Base-by-base conservation (phyloP, 108 stramenopile genomes). In the Cyclostephanos tholiformis region DNA sequence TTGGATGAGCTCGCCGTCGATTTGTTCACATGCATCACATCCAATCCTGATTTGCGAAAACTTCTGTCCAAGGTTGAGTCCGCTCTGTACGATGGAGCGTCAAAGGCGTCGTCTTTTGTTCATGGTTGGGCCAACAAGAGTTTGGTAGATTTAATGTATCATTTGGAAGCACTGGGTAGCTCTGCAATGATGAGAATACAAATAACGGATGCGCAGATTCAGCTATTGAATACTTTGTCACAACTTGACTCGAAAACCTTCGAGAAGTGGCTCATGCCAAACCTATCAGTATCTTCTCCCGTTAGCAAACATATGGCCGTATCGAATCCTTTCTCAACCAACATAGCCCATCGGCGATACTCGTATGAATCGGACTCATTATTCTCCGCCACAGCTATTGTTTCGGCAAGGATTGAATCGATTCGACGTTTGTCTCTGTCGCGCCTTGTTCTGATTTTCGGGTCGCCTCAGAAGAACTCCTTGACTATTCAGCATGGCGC, bases 1-100 rank as follows among this genome's bases (percentile, higher is more conserved):
- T 63, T 82, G 74, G 81, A 82, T 30, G 71, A 76, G 39, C 63
- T 82, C 16, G 49, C 81, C 13, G 27, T 82, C 11, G 71, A 76
- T 6, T 36, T 82, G 49, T 50, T 75, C 1, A 53, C 36, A 32
- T 63, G 55, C 53, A 70, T 53, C 23, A 64, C 46, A 43, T 56
- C 43, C 19, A 38, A 71, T 58, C 61, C 73, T 2, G 69, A 75
- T 27, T 55, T 65, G 55, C 74, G 80, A 38, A 19, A 69, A 2
- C 8, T 44, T 6, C 23, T 75, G 27, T 56, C 44, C 29, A 57
- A 35, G 64, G 57, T 71, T 4, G 81, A 82, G 43, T 32, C 70
- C 0, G 16, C 64, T 0, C 26, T 82, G 9, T 82, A 75, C 29
- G 71, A 67, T 48, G 72, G 65, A 63, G 75, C 70, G 20, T 71